Percentiles rank a stretch among this genome's conserved stretches.
phyloP scores from a whole-genome alignment of 2,329 filamentous ascomycete genomes.

The Calonectria hawksworthii region DNA sequence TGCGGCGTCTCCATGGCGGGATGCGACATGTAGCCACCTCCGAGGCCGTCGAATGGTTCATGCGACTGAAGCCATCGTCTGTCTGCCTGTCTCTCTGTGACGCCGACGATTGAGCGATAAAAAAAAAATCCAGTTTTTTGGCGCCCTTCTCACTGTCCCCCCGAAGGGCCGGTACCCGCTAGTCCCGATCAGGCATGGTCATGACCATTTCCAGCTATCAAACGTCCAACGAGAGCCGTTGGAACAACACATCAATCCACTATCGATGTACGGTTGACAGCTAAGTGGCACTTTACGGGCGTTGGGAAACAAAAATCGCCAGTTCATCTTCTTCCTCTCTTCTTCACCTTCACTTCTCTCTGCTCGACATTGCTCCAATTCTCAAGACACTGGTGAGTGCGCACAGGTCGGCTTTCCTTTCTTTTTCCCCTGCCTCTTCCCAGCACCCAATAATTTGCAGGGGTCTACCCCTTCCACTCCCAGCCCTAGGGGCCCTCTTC shows the following conservation, averaged over 20 bases:
- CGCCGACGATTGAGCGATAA: background rate
- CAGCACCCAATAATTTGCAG: slow-evolving; percentile 6
- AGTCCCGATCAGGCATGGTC: slow-evolving; percentile 13
- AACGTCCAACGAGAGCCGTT: slow-evolving; percentile 30
- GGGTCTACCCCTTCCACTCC: background rate
- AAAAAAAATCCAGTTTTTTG: background rate
- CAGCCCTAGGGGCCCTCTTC: slow-evolving; percentile 2
- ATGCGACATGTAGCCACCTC: slow-evolving; percentile 1
- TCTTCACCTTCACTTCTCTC: background rate
- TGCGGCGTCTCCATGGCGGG: background rate
- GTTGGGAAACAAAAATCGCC: background rate
- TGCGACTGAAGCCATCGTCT: background rate
- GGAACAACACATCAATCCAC: slow-evolving; percentile 30
- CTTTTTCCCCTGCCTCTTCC: background rate
- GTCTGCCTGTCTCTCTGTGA: background rate
- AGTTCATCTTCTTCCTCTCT: background rate
- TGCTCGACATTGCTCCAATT: background rate
- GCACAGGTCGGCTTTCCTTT: background rate
- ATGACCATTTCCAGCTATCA: background rate
- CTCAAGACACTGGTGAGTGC: background rate
- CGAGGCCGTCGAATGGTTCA: slow-evolving; percentile 10
- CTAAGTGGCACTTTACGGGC: slow-evolving; percentile 4
- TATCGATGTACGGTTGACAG: slow-evolving; percentile 17
- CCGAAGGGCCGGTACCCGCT: slow-evolving; percentile 10
- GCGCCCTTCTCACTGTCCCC: background rate